phyloP scores from a whole-genome alignment of 2,329 filamentous ascomycete species.

The Neocucurbitaria cava region DNA sequence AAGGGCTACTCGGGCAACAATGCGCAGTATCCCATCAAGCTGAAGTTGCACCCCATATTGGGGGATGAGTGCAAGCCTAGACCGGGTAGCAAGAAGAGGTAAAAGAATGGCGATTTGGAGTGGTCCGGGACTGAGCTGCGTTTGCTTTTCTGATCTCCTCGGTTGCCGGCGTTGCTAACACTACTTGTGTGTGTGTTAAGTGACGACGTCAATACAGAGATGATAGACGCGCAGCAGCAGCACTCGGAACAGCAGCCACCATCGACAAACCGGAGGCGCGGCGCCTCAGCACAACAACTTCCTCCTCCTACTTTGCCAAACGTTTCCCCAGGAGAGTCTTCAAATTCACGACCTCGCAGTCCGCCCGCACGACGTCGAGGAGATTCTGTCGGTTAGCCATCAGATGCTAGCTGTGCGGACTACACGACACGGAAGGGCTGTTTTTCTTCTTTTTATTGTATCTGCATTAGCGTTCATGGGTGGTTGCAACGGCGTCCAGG shows the following conservation, averaged over 20 bases:
- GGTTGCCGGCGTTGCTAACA: neutral
- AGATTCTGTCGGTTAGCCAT: neutral
- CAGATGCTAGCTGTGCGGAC: neutral
- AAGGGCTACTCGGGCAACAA: conserved; percentile 92
- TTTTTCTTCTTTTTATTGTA: neutral
- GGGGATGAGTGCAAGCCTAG: conserved; percentile 60
- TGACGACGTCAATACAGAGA: no score
- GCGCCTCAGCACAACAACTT: no score
- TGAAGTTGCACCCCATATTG: conserved; percentile 58
- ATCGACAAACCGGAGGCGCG: no score
- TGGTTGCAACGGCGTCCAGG: neutral
- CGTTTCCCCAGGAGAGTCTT: no score
- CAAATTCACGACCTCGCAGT: no score
- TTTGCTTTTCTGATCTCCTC: neutral
- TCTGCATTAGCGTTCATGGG: conserved; percentile 5
- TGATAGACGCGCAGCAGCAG: no score
- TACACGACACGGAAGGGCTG: no score
- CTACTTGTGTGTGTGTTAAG: neutral
- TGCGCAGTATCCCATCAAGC: conserved; percentile 59
- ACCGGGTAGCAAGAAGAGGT: conserved; percentile 57
- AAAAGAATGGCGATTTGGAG: no score
- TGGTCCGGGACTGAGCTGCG: neutral
- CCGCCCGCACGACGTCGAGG: no score
- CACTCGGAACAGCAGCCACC: no score
- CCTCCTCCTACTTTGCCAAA: no score